phyloP scores from a whole-genome alignment of 1,139 yeast genomes.

The Debaryomyces singareniensis region DNA sequence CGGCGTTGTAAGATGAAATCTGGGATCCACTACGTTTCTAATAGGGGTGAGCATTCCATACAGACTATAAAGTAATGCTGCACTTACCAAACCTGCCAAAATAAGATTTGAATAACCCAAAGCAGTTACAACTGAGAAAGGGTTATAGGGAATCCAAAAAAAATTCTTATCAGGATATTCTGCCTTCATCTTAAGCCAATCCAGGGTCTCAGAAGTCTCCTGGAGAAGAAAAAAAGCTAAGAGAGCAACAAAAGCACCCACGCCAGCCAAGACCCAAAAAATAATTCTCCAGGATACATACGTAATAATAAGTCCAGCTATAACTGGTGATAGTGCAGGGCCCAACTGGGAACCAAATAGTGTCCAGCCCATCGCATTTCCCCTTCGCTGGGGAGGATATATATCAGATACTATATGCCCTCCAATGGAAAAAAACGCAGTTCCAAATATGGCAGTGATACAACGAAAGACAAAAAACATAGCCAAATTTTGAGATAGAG shows the following conservation, averaged over 20 bases:
- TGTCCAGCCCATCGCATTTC: constrained; percentile 38
- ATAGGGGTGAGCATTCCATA: constrained; percentile 48
- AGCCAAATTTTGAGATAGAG: constrained; percentile 40
- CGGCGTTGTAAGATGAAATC: constrained; percentile 41
- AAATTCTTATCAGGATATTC: constrained; percentile 19
- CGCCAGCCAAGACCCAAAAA: constrained; percentile 39
- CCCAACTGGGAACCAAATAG: constrained; percentile 43
- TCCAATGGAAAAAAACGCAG: constrained; percentile 44
- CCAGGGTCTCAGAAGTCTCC: constrained; percentile 33
- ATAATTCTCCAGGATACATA: constrained; percentile 47
- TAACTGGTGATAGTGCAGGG: constrained; percentile 41
- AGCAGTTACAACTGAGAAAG: constrained; percentile 32
- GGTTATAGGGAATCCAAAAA: constrained; percentile 30
- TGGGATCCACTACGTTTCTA: constrained; percentile 46
- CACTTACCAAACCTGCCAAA: constrained; percentile 37
- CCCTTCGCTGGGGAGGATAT: constrained; percentile 39
- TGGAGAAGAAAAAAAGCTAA: constrained; percentile 28
- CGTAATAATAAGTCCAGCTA: constrained; percentile 43
- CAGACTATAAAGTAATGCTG: constrained; percentile 41
- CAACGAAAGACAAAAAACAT: constrained; percentile 47
- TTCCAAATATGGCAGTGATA: constrained; percentile 43
- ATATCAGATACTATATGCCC: constrained; percentile 43
- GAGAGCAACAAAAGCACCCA: constrained; percentile 22
- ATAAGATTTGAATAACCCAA: constrained; percentile 34
- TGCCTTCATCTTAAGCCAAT: too few species aligned